phyloP scores from a whole-genome alignment of 2,329 filamentous ascomycete genomes.

The Thelonectria blattea region DNA sequence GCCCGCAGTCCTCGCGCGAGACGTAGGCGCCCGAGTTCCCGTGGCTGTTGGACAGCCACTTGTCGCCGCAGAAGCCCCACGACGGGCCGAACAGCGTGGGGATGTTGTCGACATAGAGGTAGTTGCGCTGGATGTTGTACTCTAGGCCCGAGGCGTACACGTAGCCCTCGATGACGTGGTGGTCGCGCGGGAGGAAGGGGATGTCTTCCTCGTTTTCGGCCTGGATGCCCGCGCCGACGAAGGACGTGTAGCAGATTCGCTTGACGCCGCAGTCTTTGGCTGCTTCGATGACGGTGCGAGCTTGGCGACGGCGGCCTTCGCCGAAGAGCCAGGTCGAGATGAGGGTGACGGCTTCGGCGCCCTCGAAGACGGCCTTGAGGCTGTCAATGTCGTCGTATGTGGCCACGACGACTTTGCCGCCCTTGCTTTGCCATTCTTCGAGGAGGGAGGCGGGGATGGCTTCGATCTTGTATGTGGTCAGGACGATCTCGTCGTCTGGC shows the following conservation, averaged over 20 bases:
- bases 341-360: constrained; percentile 34
- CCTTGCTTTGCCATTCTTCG: constrained; percentile 30
- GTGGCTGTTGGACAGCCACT: constrained; percentile 32
- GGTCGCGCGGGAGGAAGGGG: constrained; percentile 33
- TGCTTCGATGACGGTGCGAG: constrained; percentile 29
- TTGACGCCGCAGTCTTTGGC: constrained; percentile 34
- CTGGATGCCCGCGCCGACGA: constrained; percentile 32
- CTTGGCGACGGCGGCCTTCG: constrained; percentile 30
- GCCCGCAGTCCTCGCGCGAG: constrained; percentile 31
- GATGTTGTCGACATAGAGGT: constrained; percentile 34
- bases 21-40: constrained; percentile 33
- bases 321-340: constrained; percentile 37
- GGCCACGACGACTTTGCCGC: constrained; percentile 28
- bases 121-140: constrained; percentile 35
- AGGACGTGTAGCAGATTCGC: constrained; percentile 35
- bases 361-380: constrained; percentile 32
- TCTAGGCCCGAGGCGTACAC: constrained; percentile 32
- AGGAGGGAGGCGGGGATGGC: constrained; percentile 24
- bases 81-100: constrained; percentile 31
- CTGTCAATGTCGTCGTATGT: constrained; percentile 34
- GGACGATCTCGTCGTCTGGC: constrained; percentile 31
- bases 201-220: constrained; percentile 36
- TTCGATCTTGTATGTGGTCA: constrained; percentile 34
- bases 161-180: constrained; percentile 33
- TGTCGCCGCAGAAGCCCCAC: constrained; percentile 33